phyloP scores from a whole-genome alignment of 768 basidiomycete genomes.

The Rubroboletus satanas region DNA sequence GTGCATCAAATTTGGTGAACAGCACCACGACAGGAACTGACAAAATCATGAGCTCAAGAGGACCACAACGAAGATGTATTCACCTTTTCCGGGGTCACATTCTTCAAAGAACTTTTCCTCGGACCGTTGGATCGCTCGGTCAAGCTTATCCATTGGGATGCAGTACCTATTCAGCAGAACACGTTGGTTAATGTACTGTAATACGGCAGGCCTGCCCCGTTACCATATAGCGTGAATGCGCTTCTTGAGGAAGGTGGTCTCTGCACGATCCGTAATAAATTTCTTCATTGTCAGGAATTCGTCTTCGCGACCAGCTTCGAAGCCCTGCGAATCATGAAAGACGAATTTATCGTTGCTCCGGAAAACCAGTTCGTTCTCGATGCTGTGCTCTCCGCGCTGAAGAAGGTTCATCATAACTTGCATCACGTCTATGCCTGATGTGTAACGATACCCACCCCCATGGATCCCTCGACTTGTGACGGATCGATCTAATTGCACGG shows the following conservation, averaged over 20 bases:
- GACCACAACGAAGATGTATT: not conserved
- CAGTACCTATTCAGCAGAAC: not conserved
- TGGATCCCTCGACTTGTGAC: not conserved
- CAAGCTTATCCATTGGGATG: slow-evolving; percentile 4
- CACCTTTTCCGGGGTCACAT: not conserved
- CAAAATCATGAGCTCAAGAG: not conserved
- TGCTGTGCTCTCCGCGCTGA: not conserved
- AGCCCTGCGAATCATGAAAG: slow-evolving; percentile 4
- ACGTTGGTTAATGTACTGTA: not conserved
- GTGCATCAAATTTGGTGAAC: slow-evolving; percentile 6
- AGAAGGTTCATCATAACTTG: too few species aligned
- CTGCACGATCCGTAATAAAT: slow-evolving; percentile 1
- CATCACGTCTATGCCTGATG: too few species aligned
- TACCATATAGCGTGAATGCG: slow-evolving; percentile 8
- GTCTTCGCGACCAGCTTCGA: slow-evolving; percentile 4
- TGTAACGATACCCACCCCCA: not conserved
- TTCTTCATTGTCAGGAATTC: slow-evolving; percentile 3
- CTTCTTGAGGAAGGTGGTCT: slow-evolving; percentile 1
- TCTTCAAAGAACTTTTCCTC: not conserved
- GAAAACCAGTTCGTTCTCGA: slow-evolving; percentile 3
- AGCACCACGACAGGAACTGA: slow-evolving; percentile 4
- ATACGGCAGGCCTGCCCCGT: too few species aligned
- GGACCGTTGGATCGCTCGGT: not conserved
- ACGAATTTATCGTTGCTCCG: not conserved
- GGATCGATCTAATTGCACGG: not conserved